phyloP scores from a whole-genome alignment of 2,329 filamentous ascomycete species.

The Colletotrichum cuscutae region DNA sequence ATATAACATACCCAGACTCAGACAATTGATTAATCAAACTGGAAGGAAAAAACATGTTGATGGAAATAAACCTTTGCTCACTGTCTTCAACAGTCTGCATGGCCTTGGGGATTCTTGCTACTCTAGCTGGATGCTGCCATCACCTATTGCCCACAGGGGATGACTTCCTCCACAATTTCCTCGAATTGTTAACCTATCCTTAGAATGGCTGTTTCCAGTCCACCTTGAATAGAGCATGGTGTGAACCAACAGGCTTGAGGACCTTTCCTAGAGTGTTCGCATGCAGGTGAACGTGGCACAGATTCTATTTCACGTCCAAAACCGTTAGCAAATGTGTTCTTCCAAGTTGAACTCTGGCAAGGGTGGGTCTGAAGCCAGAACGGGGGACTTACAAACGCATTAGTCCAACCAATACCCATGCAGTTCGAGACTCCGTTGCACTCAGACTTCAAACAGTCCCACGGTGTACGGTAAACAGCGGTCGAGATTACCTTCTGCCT shows the following conservation, averaged over 20 bases:
- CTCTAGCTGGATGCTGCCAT: too few relatives aligned
- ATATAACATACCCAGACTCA: too few relatives aligned
- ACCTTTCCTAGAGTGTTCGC: not conserved
- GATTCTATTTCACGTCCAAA: not conserved
- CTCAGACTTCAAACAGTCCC: not conserved
- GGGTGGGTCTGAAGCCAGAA: not conserved
- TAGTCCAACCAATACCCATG: not conserved
- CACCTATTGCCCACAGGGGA: too few relatives aligned
- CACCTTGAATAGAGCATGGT: not conserved
- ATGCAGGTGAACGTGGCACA: not conserved
- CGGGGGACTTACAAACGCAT: not conserved
- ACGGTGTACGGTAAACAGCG: not conserved
- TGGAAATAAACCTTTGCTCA: too few relatives aligned
- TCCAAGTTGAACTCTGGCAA: not conserved
- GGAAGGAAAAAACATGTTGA: too few relatives aligned
- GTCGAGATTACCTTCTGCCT: not conserved
- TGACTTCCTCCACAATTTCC: too few relatives aligned
- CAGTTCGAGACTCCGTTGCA: not conserved
- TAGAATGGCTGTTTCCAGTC: not conserved
- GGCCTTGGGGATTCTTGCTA: too few relatives aligned
- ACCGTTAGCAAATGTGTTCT: not conserved
- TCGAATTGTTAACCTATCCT: not conserved
- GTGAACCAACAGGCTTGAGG: not conserved
- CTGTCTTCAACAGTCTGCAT: too few relatives aligned
- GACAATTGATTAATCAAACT: too few relatives aligned